Evolutionary conservation across 306 rosid species (phyloP), one percentile per base, ranked within the genome.

Genomic region (Cucurbita argyrosperma): DNA sequence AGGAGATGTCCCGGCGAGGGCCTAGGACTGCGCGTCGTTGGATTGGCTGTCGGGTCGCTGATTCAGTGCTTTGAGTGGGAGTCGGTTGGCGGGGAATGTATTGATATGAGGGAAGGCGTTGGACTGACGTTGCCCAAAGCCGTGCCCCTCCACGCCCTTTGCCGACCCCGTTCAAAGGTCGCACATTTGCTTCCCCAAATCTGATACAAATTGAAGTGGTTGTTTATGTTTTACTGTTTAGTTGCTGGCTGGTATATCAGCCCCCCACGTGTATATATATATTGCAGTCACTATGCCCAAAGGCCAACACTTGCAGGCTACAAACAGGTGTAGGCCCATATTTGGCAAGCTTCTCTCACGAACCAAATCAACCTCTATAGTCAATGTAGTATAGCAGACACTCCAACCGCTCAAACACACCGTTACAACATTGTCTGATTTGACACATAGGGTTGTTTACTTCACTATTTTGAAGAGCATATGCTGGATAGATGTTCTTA

Each of bases 1-100:
- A 65, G 71, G 71, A 26, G 71, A 4, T 65, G 71, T 40, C 71
- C 71, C 35, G 71, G 71, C 71, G 71, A 65, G 71, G 52, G 71
- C 15, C n/a, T 64, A 15, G 70, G 50, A 8, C 46, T 64, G 26
- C 70, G 70, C 4, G 70, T 64, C 14, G 37, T 65, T 1, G 71
- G 71, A 43, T n/a, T 18, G 71, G 52, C 16, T 0, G 30, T 65
- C 1, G 71, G 71, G 1, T 65, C 71, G 52, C 37, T 65, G 37
- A 18, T 65, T 65, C 71, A 65, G 37, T 65, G 71, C 52, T 65
- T 65, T 16, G 71, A 65, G 4, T 65, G 71, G 71, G 71, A n/a
- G 52, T 10, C 47, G 4, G 23, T 62, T 4, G 68, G 13, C 23
- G 71, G 52, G 43, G 9, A 43, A 40, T n/a, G 2, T 8, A 1